Evolutionary conservation across 306 rosid species (phyloP), one percentile per base, ranked within the genome.

Genomic region (Inga leiocalycina): DNA sequence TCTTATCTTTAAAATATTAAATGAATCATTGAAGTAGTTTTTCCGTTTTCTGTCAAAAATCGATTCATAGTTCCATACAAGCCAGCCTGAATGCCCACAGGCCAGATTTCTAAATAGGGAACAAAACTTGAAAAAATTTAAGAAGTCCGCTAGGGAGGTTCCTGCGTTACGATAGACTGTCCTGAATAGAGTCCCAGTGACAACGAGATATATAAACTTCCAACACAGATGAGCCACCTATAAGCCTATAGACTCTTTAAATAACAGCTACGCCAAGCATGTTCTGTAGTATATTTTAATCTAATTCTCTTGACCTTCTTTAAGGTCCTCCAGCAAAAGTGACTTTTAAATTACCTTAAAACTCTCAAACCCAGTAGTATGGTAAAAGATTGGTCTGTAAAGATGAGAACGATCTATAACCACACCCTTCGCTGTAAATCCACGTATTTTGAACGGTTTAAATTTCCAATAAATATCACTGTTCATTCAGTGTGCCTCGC

Each of bases 371-470:
- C 8, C 59, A 54, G 82, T 22, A 69, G 22, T 20, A 80, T 19
- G 19, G 41, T 68, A 48, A 3, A 30, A 48, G 52, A 16, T 5
- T 46, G 78, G 12, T 10, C 59, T 10, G 71, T 71, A 52, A 52
- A 54, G 43, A 48, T 37, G 46, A 79, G 41, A 79, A 62, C 75
- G 35, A 66, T 69, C 45, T 6, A 67, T 64, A 76, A 76, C 27
- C 75, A 86, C 74, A 79, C 7, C 45, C 61, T 44, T 51, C 76
- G 82, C 57, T 57, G 67, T 71, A 45, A 78, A 68, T 74, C 41
- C 74, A 79, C 71, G 57, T 44, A 69, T 19, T 27, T 45, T 30
- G 57, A 22, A 71, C 9, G 30, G 57, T 81, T 78, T 54, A 62
- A 75, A 52, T 17, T 80, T 80, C 70, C 78, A 82, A 79, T 76